Percentiles rank a stretch among this genome's conserved stretches.
These are phyloP conservation scores for Aphanomyces stellatus DNA, from an alignment of 352 stramenopile species.

Conservation along the genomic window DNA sequence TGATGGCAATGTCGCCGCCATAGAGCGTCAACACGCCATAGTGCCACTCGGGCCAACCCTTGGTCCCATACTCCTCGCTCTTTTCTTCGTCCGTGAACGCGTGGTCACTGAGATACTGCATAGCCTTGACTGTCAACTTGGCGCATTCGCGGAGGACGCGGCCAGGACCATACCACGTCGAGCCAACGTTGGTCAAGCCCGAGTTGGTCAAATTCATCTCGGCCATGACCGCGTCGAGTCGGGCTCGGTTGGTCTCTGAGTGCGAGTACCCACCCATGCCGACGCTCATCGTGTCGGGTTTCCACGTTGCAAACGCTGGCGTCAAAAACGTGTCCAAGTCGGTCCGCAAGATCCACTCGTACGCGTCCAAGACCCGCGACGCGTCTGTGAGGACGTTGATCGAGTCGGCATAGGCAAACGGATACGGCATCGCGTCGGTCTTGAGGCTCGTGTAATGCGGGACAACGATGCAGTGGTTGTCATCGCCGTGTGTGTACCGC, in stretches of 20 bases:
- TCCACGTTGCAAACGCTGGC: constrained; percentile 16
- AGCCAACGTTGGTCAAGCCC: neutral
- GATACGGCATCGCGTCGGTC: neutral
- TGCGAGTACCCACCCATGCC: neutral
- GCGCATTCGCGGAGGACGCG: neutral
- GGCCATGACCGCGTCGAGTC: neutral
- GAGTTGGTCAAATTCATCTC: neutral
- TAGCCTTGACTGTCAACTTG: neutral
- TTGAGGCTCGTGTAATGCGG: neutral
- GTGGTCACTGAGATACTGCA: neutral
- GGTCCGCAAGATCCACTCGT: constrained; percentile 17
- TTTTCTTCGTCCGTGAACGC: constrained; percentile 9
- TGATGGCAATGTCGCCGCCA: neutral
- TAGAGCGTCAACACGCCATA: neutral
- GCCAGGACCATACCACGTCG: constrained; percentile 7
- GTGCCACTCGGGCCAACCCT: constrained; percentile 16
- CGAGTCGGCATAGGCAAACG: constrained; percentile 12
- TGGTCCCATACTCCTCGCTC: neutral
- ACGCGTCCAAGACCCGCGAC: neutral
- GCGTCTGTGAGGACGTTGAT: constrained; percentile 1
- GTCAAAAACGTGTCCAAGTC: constrained; percentile 17
- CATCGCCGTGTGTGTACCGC: neutral
- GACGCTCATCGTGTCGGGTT: neutral
- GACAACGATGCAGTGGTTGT: constrained; percentile 2
- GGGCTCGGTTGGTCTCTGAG: neutral